Evolutionary conservation across 139 green algal genomes (phyloP).

Genomic region (Closterium sp.): DNA sequence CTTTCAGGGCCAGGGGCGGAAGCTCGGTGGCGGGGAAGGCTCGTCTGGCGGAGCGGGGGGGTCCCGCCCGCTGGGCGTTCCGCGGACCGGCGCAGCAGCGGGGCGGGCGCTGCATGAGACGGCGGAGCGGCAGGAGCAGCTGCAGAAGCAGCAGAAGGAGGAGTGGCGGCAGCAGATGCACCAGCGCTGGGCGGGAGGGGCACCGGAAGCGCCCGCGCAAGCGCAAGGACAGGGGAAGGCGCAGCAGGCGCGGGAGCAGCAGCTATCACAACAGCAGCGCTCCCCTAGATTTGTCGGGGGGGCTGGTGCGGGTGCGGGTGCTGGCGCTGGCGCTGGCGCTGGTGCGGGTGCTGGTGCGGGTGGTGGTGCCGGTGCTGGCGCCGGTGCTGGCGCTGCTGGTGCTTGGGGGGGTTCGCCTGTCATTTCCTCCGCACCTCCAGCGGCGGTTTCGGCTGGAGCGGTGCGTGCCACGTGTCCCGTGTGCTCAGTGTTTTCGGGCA

Average conservation of each 20-base stretch:
- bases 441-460: background rate
- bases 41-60: background rate
- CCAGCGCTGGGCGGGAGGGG: background rate
- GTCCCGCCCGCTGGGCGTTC: background rate
- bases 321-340: background rate
- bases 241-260: background rate
- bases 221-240: background rate
- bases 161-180: background rate
- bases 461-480: background rate
- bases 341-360: no score
- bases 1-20: background rate
- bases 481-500: background rate
- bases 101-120: background rate
- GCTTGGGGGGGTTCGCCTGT: no score
- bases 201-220: background rate
- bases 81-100: background rate
- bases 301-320: background rate
- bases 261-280: background rate
- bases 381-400: background rate
- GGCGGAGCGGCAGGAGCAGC: background rate
- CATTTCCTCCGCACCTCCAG: no score
- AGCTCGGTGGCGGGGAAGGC: background rate
- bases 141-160: background rate
- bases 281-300: background rate
- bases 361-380: background rate